Evolutionary conservation across 768 basidiomycete species (phyloP).

Genomic region (Russula dissimulans): DNA sequence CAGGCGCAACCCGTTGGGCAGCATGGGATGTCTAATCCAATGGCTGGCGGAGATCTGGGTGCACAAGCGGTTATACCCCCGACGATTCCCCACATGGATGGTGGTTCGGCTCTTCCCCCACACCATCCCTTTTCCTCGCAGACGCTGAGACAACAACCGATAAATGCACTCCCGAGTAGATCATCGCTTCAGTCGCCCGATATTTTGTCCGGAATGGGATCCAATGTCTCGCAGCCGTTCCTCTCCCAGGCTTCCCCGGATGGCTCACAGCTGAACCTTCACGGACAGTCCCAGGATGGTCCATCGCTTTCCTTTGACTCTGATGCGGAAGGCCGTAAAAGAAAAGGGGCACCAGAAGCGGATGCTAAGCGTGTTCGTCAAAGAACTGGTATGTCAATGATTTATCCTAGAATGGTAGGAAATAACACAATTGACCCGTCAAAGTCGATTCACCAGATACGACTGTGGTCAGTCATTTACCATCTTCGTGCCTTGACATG

Average conservation of each 20-base stretch:
- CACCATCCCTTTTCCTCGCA: slow-evolving; percentile 9
- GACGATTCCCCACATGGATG: slow-evolving; percentile 9
- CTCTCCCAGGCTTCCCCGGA: slow-evolving; percentile 7
- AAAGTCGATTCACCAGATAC: slow-evolving; percentile 26
- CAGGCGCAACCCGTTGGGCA: slow-evolving; percentile 23
- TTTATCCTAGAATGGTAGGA: not conserved
- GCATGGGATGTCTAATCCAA: slow-evolving; percentile 18
- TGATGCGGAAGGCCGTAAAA: slow-evolving; percentile 58
- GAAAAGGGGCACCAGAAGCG: slow-evolving; percentile 56
- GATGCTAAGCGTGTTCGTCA: slow-evolving; percentile 63
- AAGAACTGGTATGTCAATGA: slow-evolving; percentile 51
- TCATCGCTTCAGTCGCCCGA: slow-evolving; percentile 15
- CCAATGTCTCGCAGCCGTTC: slow-evolving; percentile 6
- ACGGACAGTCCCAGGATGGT: slow-evolving; percentile 9
- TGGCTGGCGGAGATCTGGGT: slow-evolving; percentile 16
- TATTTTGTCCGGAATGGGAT: slow-evolving; percentile 7
- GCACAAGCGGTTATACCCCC: slow-evolving; percentile 11
- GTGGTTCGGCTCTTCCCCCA: not conserved
- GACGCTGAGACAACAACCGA: slow-evolving; percentile 1
- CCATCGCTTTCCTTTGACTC: slow-evolving; percentile 36
- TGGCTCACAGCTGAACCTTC: not conserved
- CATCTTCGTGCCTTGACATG: not conserved
- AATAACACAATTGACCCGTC: not conserved
- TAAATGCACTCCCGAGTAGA: slow-evolving; percentile 1
- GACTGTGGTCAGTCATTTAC: slow-evolving; percentile 19